A percentile compares a stretch with the other conserved stretches of the same genome.
phyloP scores from a whole-genome alignment of 1,284 basidiomycete species.

The Trichosporon coremiiforme region DNA sequence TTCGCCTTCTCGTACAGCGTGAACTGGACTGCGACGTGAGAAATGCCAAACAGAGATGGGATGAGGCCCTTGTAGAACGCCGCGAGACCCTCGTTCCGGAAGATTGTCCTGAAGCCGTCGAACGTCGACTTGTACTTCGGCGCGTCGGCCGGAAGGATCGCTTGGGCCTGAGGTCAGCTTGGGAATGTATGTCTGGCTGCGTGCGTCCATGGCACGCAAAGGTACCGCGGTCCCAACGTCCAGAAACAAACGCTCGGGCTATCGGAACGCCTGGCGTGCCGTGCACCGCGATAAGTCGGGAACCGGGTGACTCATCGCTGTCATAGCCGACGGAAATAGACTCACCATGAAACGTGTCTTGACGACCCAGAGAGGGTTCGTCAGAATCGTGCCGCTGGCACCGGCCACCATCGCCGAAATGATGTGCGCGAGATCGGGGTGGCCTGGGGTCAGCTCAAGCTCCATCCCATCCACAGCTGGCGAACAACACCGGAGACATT shows the following conservation, averaged over 20 bases:
- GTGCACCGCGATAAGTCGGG: neutral
- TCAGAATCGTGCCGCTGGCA: slow-evolving; percentile 82
- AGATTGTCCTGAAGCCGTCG: slow-evolving; percentile 83
- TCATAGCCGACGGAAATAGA: slow-evolving; percentile 29
- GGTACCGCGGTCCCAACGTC: no score
- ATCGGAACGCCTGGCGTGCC: neutral
- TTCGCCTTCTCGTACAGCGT: slow-evolving; percentile 93
- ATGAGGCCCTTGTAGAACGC: slow-evolving; percentile 91
- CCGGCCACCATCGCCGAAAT: slow-evolving; percentile 91
- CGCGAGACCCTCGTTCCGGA: slow-evolving; percentile 74
- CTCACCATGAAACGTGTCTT: slow-evolving; percentile 95
- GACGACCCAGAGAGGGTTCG: slow-evolving; percentile 94
- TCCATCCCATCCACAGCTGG: neutral
- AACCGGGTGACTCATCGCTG: neutral
- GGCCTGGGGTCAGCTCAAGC: slow-evolving; percentile 29
- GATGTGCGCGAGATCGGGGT: slow-evolving; percentile 64
- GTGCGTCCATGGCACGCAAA: neutral
- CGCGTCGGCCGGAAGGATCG: slow-evolving; percentile 68
- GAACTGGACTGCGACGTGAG: slow-evolving; percentile 92
- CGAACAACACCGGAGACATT: neutral
- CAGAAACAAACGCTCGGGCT: neutral
- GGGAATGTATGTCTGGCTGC: no score
- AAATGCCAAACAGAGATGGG: slow-evolving; percentile 83
- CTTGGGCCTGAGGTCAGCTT: slow-evolving; percentile 48
- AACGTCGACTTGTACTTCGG: slow-evolving; percentile 79